These are phyloP conservation scores for Hyaloscypha bicolor DNA, from an alignment of 495 filamentous ascomycete genomes.

Conservation along the genomic window DNA sequence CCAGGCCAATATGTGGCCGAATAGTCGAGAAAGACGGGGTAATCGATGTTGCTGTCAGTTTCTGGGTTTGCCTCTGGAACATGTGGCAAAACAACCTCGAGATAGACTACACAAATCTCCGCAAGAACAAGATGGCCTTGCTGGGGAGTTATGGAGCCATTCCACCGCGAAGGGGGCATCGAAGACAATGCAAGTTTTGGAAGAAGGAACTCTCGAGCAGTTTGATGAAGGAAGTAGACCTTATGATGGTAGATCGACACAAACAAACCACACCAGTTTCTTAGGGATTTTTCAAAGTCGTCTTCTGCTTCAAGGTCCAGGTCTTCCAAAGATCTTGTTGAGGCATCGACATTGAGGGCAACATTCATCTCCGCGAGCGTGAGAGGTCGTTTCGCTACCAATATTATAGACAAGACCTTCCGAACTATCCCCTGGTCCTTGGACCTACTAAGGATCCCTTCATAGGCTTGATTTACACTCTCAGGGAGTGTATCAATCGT, in stretches of 20 bases:
- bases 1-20: constrained; percentile 36
- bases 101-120: constrained; percentile 38
- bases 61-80: constrained; percentile 17
- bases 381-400: constrained; percentile 41
- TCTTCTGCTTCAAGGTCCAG: constrained; percentile 20
- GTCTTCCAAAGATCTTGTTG: constrained; percentile 9
- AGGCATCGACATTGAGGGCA: constrained; percentile 31
- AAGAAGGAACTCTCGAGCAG: constrained; percentile 44
- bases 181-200: too few relatives aligned
- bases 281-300: constrained; percentile 30
- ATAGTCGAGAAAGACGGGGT: constrained; percentile 35
- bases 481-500: constrained; percentile 4
- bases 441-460: constrained; percentile 40
- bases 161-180: background rate
- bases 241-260: constrained; percentile 38
- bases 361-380: constrained; percentile 42
- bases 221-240: constrained; percentile 47
- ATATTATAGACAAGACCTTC: constrained; percentile 42
- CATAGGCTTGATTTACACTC: constrained; percentile 36
- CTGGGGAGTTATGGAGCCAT: constrained; percentile 10
- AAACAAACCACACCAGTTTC: constrained; percentile 43
- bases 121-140: constrained; percentile 38
- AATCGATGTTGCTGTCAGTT: background rate
- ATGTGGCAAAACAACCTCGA: constrained; percentile 24
- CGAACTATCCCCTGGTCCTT: constrained; percentile 24